Conservation (phyloP, 2,329 filamentous ascomycete species). For the Knoxdaviesia proteae region DNA sequence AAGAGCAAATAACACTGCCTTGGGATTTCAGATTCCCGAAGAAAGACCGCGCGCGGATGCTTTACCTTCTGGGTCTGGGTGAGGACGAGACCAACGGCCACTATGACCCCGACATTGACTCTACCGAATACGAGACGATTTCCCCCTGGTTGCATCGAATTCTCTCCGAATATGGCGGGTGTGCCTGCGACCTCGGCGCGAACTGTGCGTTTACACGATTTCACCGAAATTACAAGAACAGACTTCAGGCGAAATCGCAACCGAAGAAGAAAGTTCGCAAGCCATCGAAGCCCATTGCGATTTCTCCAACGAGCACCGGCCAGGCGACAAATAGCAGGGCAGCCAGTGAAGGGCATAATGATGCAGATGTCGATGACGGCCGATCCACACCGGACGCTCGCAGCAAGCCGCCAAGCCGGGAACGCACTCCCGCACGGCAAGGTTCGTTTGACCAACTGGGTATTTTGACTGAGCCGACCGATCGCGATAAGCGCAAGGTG, state of each 20-base stretch:
- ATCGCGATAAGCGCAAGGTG: slow-evolving; percentile 46
- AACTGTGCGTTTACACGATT: slow-evolving; percentile 45
- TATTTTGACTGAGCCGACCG: slow-evolving; percentile 41
- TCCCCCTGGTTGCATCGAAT: slow-evolving; percentile 47
- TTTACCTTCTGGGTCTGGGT: slow-evolving; percentile 37
- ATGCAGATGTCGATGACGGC: slow-evolving; percentile 29
- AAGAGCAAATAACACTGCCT: slow-evolving; percentile 40
- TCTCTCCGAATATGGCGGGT: slow-evolving; percentile 59
- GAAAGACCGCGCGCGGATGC: slow-evolving; percentile 29
- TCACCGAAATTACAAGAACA: slow-evolving; percentile 27
- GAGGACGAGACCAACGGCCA: slow-evolving; percentile 33
- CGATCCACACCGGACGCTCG: slow-evolving; percentile 26
- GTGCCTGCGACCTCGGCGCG: slow-evolving; percentile 46
- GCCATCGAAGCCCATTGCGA: slow-evolving; percentile 25
- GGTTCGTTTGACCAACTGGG: slow-evolving; percentile 38
- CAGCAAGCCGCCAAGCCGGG: slow-evolving; percentile 46
- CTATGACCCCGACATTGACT: slow-evolving; percentile 31
- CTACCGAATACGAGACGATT: slow-evolving; percentile 38
- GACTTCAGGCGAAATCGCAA: slow-evolving; percentile 19
- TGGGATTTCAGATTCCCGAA: slow-evolving; percentile 49
- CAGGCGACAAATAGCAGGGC: slow-evolving; percentile 42
- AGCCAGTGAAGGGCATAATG: slow-evolving; percentile 38
- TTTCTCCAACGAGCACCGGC: slow-evolving; percentile 41
- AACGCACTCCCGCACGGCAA: slow-evolving; percentile 39
- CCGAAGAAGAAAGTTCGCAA: slow-evolving; percentile 33